Base-by-base conservation (phyloP, 2,329 filamentous ascomycete genomes). In the Ceratocystis papillata region DNA sequence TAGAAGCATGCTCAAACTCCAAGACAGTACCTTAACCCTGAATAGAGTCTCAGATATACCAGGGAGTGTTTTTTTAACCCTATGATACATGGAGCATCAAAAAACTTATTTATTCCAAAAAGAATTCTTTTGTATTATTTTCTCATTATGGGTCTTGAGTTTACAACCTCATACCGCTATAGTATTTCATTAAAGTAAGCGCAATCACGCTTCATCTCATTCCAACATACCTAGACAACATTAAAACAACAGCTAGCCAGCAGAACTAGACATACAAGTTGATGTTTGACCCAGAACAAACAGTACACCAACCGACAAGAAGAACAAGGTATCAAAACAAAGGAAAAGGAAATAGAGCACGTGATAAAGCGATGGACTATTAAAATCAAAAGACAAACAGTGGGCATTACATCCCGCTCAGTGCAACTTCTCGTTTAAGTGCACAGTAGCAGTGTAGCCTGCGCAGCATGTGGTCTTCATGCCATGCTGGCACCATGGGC, bases 391-490 rank as follows among this genome's bases (percentile, higher is more conserved):
- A 60, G 4, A 53, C 48, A 28, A 5, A 5, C 5, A 37, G 15
- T 30, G 5, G 5, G 53, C 15, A 33, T 7, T 7, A n/a, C 12
- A 4, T 7, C 6, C 28, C 17, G 20, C 33, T 72, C 55, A 79
- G 71, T 86, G 83, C 63, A 87, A 72, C 68, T 82, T 81, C 73
- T 89, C 85, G 71, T 83, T 83, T 70, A 89, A 75, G 68, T 86
- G 83, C 3, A 90, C 81, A 57, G 86, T 79, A 1, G 87, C 83
- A 10, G 84, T 83, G 75, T 87, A 87, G 6, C 86, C 87, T 10
- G 85, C 80, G 72, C 87, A 90, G 74, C 87, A 90, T 67, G 75
- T 77, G 15, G 81, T 86, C 69, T 79, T 85, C 86, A 90, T 89
- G 62, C 81, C 81, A 75, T 90, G 87, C 55, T 78, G 78, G 73